Base-by-base conservation (phyloP, 2,329 filamentous ascomycete species). In the Neonectria hederae region DNA sequence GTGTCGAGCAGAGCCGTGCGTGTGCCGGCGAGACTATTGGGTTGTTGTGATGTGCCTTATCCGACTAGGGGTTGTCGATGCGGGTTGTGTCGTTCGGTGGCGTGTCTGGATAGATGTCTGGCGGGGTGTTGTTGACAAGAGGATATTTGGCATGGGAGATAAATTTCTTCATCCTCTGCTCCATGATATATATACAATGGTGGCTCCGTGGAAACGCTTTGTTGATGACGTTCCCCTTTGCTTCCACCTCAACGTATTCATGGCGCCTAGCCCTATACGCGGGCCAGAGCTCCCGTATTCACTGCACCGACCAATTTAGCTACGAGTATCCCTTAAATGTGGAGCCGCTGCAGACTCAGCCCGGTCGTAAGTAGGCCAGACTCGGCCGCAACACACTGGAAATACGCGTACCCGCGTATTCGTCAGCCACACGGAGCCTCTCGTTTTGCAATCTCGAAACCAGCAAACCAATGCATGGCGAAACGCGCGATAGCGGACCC, bases 101-200 rank as follows among this genome's bases (percentile, higher is more conserved):
- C n/a, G 11, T 51, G 26, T 51, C n/a, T 49, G 30, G 30, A 3
- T 24, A n/a, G 8, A 3, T 49, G 26, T 49, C 9, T 19, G 46
- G 26, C 13, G 14, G 11, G 17, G 48, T 14, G 28, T n/a, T 14
- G 28, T n/a, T 51, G 26, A 14, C 11, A 32, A 35, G n/a, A 51
- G 11, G 10, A 19, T 51, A 8, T n/a, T 32, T 51, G 26, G 19
- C n/a, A 19, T 22, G n/a, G 3, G 42, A 38, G 24, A 38, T 30
- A 8, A 17, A 28, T 49, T 49, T 49, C 32, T 35, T 40, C 19
- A 21, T n/a, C 26, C 7, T 4, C 49, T 9, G 10, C 49, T 24
- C n/a, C 10, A 51, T 54, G 45, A 46, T 59, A 63, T 63, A 63
- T 58, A 53, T 32, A n/a, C n/a, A 40, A n/a, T 19, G 22, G 21